Base-by-base conservation (phyloP, 129 eudicot species). In the Artemisia tridentata region DNA sequence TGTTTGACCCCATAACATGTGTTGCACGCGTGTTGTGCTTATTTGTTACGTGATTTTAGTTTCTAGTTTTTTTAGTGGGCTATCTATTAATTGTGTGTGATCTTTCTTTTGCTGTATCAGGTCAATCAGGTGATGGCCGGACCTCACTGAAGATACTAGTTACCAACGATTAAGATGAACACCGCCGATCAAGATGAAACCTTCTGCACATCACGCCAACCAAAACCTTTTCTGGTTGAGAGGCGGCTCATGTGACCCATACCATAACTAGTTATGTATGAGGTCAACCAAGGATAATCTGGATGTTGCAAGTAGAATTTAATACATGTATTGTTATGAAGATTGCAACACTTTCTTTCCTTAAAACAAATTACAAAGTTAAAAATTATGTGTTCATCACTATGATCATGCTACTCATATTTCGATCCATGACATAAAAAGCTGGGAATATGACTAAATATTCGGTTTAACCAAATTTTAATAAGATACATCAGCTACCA, bases 41-140 rank as follows among this genome's bases (percentile, higher is more conserved):
- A 2, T 34, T 29, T 27, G 47, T 31, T 14, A 13, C 3, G 14
- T 57, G 5, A 17, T 63, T 50, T 21, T 73, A 53, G 47, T 63
- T 62, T 29, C 38, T 29, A 29, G 38, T 4, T 29, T 29, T 29
- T 29, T 29, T 29, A 3, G 0, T 29, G 38, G 38, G 38, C 38
- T 29, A 5, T 29, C 38, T 29, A 7, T 29, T 29, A 6, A 34
- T 5, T 34, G 43, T 29, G 38, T 62, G 48, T 46, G 63, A 54
- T 66, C 20, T 76, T 3, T 34, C 11, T 72, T 53, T 45, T 65
- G 75, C 59, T 74, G 38, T 2, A 10, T 55, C 87, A 93, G 99
- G 96, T 76, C 99, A 90, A 88, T 95, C 99, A 15, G 99, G 99
- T 20, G 97, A 95, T 83, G 99, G 99, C 13, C 82, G 97, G 41